A percentile compares a stretch with the other conserved stretches of the same genome.
phyloP scores from a whole-genome alignment of 1,284 basidiomycete genomes.

The Lentinula novae-zelandiae region DNA sequence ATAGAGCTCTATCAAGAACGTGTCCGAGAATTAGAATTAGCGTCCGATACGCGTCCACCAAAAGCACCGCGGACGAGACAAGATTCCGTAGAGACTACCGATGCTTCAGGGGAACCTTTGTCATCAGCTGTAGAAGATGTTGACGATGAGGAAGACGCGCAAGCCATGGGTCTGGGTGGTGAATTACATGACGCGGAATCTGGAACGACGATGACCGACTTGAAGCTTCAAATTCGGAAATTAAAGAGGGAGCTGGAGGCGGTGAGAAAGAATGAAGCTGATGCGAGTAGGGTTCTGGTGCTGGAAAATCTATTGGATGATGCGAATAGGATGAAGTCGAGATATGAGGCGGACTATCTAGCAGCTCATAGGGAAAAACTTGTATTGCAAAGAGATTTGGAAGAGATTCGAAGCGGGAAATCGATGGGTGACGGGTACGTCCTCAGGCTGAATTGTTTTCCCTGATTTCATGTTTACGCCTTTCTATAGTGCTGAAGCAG shows the following conservation, averaged over 20 bases:
- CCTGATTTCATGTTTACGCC: conserved; percentile 13
- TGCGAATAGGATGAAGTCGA: conserved; percentile 82
- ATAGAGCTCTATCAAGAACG: conserved; percentile 89
- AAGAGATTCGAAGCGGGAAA: conserved; percentile 86
- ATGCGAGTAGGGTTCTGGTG: conserved; percentile 73
- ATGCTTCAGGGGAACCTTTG: conserved; percentile 18
- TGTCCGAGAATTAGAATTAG: conserved; percentile 83
- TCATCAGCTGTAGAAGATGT: conserved; percentile 37
- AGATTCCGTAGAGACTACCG: not conserved
- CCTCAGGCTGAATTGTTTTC: conserved; percentile 1
- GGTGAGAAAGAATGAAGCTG: conserved; percentile 70
- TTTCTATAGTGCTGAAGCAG: conserved; percentile 68
- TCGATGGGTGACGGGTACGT: conserved; percentile 77
- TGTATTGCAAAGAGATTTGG: conserved; percentile 76
- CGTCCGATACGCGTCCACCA: conserved; percentile 38
- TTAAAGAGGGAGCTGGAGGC: conserved; percentile 82
- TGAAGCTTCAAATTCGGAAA: conserved; percentile 82
- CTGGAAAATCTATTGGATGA: conserved; percentile 91
- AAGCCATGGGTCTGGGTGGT: conserved; percentile 64
- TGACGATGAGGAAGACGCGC: conserved; percentile 41
- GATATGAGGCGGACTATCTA: conserved; percentile 89
- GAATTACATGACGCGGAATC: conserved; percentile 84
- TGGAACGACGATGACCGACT: conserved; percentile 86
- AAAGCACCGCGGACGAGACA: conserved; percentile 5
- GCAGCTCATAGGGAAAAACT: conserved; percentile 82